A percentile compares a stretch with the other conserved stretches of the same genome.
Conservation (phyloP, 2,329 filamentous ascomycete species). For the Penicillium sp. region DNA sequence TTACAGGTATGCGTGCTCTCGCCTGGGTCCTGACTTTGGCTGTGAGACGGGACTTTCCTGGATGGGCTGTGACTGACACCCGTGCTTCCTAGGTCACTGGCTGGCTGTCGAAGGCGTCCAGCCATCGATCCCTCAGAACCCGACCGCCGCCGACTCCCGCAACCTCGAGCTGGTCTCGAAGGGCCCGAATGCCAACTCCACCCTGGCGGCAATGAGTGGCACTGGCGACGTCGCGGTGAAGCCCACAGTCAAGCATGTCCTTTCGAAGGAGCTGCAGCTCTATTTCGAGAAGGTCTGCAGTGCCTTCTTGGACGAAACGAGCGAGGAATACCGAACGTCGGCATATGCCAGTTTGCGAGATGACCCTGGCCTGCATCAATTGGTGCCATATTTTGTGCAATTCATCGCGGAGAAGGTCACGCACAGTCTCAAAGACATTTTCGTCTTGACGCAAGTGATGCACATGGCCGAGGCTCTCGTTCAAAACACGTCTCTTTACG, state of each 20-base stretch:
- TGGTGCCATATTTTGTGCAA: slow-evolving; percentile 93
- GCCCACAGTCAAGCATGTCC: slow-evolving; percentile 88
- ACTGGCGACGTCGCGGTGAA: slow-evolving; percentile 79
- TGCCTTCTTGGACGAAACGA: slow-evolving; percentile 80
- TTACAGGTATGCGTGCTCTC: slow-evolving; percentile 61
- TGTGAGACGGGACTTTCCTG: too few relatives aligned
- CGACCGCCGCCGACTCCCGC: slow-evolving; percentile 74
- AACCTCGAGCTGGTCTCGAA: slow-evolving; percentile 84
- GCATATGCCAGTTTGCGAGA: slow-evolving; percentile 78
- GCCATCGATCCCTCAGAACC: slow-evolving; percentile 93
- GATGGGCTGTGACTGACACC: background rate
- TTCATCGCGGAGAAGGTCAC: slow-evolving; percentile 96
- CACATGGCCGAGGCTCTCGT: slow-evolving; percentile 78
- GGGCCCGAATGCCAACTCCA: slow-evolving; percentile 79
- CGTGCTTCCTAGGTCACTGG: slow-evolving; percentile 68
- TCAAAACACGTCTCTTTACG: slow-evolving; percentile 72
- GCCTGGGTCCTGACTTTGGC: background rate
- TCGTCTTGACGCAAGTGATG: slow-evolving; percentile 87
- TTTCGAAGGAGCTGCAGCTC: slow-evolving; percentile 90
- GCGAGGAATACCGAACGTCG: slow-evolving; percentile 78
- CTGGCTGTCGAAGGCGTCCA: slow-evolving; percentile 96
- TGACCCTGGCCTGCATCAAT: slow-evolving; percentile 88
- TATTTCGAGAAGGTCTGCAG: slow-evolving; percentile 95
- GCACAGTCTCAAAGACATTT: slow-evolving; percentile 83
- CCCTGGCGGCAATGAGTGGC: slow-evolving; percentile 74